Percentiles rank a stretch among this genome's conserved stretches.
phyloP scores from a whole-genome alignment of 805 yeast genomes.

The Ogataea trehaloabstinens region DNA sequence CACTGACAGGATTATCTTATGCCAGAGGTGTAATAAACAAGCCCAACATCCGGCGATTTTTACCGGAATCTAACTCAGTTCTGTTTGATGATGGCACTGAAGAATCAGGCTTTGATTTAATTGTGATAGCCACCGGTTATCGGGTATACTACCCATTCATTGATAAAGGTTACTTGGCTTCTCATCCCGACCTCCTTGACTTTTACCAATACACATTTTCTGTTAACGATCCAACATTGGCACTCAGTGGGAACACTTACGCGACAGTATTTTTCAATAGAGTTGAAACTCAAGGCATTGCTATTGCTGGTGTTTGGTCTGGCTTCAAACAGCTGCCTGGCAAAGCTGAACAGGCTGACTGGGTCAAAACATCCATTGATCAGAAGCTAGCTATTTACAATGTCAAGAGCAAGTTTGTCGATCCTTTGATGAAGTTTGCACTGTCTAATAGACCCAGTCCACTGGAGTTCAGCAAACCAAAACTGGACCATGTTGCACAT shows the following conservation, averaged over 20 bases:
- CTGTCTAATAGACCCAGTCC: neutral
- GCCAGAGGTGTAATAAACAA: constrained; percentile 6
- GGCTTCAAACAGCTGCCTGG: constrained; percentile 21
- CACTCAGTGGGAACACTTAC: constrained; percentile 35
- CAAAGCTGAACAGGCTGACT: constrained; percentile 3
- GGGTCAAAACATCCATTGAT: neutral
- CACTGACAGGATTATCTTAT: neutral
- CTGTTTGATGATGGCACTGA: constrained; percentile 34
- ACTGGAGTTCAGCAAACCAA: neutral
- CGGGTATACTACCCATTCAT: constrained; percentile 44
- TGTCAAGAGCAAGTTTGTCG: neutral
- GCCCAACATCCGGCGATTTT: constrained; percentile 41
- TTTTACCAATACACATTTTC: constrained; percentile 32
- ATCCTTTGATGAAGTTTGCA: neutral
- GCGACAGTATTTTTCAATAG: constrained; percentile 43
- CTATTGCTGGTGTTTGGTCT: constrained; percentile 53
- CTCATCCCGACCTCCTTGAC: constrained; percentile 14
- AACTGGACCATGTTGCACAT: neutral
- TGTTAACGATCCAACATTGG: constrained; percentile 40
- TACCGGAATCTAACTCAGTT: constrained; percentile 32
- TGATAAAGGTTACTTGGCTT: constrained; percentile 3
- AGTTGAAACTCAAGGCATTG: constrained; percentile 47
- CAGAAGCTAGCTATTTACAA: neutral
- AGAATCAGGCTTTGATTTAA: constrained; percentile 32
- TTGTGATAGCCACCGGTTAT: constrained; percentile 52